Evolutionary conservation across 2,329 filamentous ascomycete genomes (phyloP).

Genomic region (Apiospora pterosperma): DNA sequence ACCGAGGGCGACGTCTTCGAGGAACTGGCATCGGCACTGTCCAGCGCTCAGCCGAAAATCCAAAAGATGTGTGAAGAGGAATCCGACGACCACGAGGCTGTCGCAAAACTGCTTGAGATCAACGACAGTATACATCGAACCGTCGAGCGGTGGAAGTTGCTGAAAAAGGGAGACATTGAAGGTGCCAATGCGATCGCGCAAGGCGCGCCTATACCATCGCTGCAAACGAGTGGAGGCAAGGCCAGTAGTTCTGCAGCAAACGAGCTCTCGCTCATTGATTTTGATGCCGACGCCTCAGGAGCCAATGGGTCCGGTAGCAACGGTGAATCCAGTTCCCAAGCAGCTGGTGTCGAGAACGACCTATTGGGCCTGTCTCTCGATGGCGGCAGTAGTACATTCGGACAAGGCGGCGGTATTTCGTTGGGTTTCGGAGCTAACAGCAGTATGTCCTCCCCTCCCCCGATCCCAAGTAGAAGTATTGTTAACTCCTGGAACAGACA

Average conservation of each 20-base stretch:
- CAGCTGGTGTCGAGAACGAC: conserved; percentile 80
- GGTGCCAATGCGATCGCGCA: conserved; percentile 79
- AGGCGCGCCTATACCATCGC: conserved; percentile 54
- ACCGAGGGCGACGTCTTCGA: conserved; percentile 65
- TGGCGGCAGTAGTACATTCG: conserved; percentile 61
- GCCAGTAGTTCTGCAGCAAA: conserved; percentile 61
- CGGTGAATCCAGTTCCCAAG: conserved; percentile 42
- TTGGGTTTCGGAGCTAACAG: conserved; percentile 72
- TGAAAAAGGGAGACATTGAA: conserved; percentile 92
- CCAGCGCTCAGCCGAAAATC: conserved; percentile 96
- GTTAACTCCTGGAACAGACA: conserved; percentile 38
- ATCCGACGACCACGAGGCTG: conserved; percentile 92
- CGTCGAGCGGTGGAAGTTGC: conserved; percentile 88
- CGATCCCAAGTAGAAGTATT: background rate
- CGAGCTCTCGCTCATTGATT: conserved; percentile 91
- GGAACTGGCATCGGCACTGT: conserved; percentile 84
- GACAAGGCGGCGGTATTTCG: conserved; percentile 77
- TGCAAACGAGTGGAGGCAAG: conserved; percentile 46
- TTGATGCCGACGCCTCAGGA: conserved; percentile 62
- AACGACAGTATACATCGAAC: conserved; percentile 99
- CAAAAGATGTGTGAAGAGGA: conserved; percentile 99
- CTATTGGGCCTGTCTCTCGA: conserved; percentile 79
- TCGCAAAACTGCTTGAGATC: conserved; percentile 92
- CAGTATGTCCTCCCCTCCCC: conserved; percentile 44
- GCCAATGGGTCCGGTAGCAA: conserved; percentile 32